Percentiles rank a stretch among this genome's conserved stretches.
Conservation (phyloP, 768 basidiomycete species). For the Trametes meyenii region DNA sequence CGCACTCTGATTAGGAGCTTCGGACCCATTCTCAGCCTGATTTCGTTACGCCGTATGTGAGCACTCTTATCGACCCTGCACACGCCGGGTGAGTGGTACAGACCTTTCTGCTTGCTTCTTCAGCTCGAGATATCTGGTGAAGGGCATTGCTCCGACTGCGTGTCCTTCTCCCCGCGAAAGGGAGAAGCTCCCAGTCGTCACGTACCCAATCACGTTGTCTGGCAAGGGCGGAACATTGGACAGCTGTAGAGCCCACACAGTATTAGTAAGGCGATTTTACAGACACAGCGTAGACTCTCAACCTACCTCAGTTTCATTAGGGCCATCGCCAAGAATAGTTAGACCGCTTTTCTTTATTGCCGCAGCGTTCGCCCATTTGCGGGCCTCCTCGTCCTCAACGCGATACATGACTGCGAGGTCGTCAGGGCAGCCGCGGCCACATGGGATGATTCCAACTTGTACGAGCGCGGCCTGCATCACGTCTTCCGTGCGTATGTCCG, state of each 20-base stretch:
- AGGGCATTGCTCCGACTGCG: slow-evolving; percentile 73
- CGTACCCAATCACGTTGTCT: slow-evolving; percentile 69
- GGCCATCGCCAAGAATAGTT: slow-evolving; percentile 21
- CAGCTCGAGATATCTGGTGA: slow-evolving; percentile 54
- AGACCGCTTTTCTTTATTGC: slow-evolving; percentile 29
- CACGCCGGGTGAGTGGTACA: background rate
- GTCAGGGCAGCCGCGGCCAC: slow-evolving; percentile 69
- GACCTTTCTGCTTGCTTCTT: slow-evolving; percentile 51
- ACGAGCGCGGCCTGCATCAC: slow-evolving; percentile 67
- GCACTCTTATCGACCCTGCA: background rate
- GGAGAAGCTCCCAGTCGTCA: slow-evolving; percentile 85
- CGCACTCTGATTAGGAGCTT: slow-evolving; percentile 63
- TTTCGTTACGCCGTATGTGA: background rate
- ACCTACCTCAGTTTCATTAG: slow-evolving; percentile 37
- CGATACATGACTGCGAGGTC: slow-evolving; percentile 76
- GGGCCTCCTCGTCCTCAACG: slow-evolving; percentile 56
- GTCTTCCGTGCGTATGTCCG: slow-evolving; percentile 40
- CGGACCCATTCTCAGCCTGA: slow-evolving; percentile 19
- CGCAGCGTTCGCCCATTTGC: slow-evolving; percentile 47
- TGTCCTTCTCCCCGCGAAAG: slow-evolving; percentile 76
- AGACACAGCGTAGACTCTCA: background rate
- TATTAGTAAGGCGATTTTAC: background rate
- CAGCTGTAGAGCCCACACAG: slow-evolving; percentile 38
- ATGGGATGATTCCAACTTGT: slow-evolving; percentile 62
- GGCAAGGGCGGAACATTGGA: slow-evolving; percentile 45